Conservation (phyloP, 2,329 filamentous ascomycete genomes). For the Botrytis paeoniae region DNA sequence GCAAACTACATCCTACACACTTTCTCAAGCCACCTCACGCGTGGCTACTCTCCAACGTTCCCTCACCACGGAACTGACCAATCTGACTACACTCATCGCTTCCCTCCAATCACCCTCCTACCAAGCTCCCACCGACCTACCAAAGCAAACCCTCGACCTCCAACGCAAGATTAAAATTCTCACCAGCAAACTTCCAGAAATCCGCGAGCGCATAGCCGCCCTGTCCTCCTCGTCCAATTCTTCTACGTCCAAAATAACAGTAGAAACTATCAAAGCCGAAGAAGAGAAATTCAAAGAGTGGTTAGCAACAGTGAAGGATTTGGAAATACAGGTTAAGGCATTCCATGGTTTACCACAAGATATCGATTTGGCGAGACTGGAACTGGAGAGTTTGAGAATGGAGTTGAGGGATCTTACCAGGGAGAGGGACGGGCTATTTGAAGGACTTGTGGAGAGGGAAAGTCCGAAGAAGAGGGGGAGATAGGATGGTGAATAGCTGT, state of each 20-base stretch:
- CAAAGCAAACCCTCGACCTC: slow-evolving; percentile 70
- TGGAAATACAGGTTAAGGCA: slow-evolving; percentile 60
- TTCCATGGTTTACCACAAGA: slow-evolving; percentile 75
- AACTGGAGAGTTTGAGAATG: slow-evolving; percentile 64
- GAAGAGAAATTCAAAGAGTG: slow-evolving; percentile 59
- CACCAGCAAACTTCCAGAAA: slow-evolving; percentile 63
- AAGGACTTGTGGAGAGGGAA: slow-evolving; percentile 63
- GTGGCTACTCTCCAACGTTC: slow-evolving; percentile 55
- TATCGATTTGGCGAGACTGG: slow-evolving; percentile 62
- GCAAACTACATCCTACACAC: slow-evolving; percentile 50
- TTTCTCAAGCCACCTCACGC: slow-evolving; percentile 55
- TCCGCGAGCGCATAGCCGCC: slow-evolving; percentile 52
- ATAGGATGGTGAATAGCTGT: neutral
- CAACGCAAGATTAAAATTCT: slow-evolving; percentile 68
- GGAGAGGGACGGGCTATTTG: slow-evolving; percentile 71
- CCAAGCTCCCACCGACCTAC: slow-evolving; percentile 55
- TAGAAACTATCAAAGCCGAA: slow-evolving; percentile 57
- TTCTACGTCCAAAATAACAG: slow-evolving; percentile 40
- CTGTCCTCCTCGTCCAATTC: slow-evolving; percentile 32
- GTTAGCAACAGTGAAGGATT: slow-evolving; percentile 53
- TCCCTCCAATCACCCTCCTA: slow-evolving; percentile 48
- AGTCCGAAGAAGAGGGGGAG: slow-evolving; percentile 45
- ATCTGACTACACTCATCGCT: slow-evolving; percentile 42
- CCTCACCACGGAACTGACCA: slow-evolving; percentile 50
- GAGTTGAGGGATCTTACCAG: slow-evolving; percentile 61